Base-by-base conservation (phyloP, 225 moss, liverwort and hornwort species). In the Pleurozium schreberi region DNA sequence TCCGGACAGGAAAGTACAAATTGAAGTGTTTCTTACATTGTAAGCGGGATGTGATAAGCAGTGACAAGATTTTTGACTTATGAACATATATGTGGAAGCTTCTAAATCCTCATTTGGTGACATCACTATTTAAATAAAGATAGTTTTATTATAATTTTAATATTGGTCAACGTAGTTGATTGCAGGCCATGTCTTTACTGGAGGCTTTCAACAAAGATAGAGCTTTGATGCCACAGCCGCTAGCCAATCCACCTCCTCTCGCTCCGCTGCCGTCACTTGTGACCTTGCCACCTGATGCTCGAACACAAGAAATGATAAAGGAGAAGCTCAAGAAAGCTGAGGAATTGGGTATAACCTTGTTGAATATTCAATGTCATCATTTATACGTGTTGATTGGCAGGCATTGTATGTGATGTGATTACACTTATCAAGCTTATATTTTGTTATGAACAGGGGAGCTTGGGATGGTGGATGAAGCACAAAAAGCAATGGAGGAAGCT, bases 191-290 rank as follows among this genome's bases (percentile, higher is more conserved):
- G 94, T 98, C 97, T 79, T 92, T 97, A 49, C 88, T 98, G 84
- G 98, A 98, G 92, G 98, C 98, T 66, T 98, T 98, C 84, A 98
- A 96, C 89, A 98, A 97, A 91, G 98, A 97, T 75, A 91, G 96
- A 86, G 96, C 98, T n/a, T 94, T 98, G 92, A 96, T 96, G 95
- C 98, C 98, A 78, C 97, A 96, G 87, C 97, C 95, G 47, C 90
- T 97, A 87, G 93, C 94, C 79, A 98, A 96, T 92, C 98, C 97
- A 86, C 98, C 97, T 92, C 98, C 97, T 88, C 92, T 97, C 85
- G 96, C 97, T 85, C 97, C 97, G 52, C 88, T 97, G 87, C 98
- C 98, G 60, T 94, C 95, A 43, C 89, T 97, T 60, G 92, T 96
- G 60, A 87, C 92, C 23, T 84, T 95, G 83, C 97, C 95, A 79